A percentile compares a stretch with the other conserved stretches of the same genome.
phyloP scores from a whole-genome alignment of 331 rosid genomes.

The Pyrus hybrid region DNA sequence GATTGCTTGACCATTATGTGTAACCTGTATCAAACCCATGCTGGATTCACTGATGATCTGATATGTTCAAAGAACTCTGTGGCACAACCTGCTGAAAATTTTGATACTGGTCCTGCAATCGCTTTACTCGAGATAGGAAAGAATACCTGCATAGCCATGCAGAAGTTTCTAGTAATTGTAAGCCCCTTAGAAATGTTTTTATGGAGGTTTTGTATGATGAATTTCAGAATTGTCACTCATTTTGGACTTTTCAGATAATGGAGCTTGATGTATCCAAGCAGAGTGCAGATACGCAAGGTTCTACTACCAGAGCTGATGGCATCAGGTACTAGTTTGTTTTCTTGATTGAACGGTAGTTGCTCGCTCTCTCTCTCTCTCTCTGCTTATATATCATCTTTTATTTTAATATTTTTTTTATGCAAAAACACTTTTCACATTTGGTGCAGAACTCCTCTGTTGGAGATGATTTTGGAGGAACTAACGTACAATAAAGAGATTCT shows the following conservation, averaged over 20 bases:
- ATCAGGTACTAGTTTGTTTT: conserved; percentile 42
- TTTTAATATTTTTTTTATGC: not conserved
- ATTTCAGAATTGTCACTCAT: conserved; percentile 17
- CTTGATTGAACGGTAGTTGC: conserved; percentile 2
- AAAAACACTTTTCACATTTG: conserved; percentile 13
- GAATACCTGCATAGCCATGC: conserved; percentile 40
- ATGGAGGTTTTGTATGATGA: conserved; percentile 6
- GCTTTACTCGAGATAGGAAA: conserved; percentile 54
- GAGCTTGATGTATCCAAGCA: conserved; percentile 70
- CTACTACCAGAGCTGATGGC: conserved; percentile 66
- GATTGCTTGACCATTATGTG: conserved; percentile 53
- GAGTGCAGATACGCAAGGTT: conserved; percentile 58
- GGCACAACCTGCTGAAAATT: conserved; percentile 23
- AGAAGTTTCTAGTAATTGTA: conserved; percentile 60
- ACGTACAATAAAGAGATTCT: conserved; percentile 50
- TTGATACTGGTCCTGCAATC: conserved; percentile 34
- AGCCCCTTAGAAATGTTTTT: conserved; percentile 14
- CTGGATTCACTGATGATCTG: conserved; percentile 22
- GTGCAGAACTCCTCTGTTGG: conserved; percentile 68
- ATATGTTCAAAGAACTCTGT: conserved; percentile 22
- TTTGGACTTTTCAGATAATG: conserved; percentile 49
- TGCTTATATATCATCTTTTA: not conserved
- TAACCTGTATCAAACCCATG: conserved; percentile 43
- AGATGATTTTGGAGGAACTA: conserved; percentile 71
- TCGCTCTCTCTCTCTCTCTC: no score